These are phyloP conservation scores for Crithidia acanthocephali DNA, from an alignment of 208 protist genomes.

Conservation along the genomic window DNA sequence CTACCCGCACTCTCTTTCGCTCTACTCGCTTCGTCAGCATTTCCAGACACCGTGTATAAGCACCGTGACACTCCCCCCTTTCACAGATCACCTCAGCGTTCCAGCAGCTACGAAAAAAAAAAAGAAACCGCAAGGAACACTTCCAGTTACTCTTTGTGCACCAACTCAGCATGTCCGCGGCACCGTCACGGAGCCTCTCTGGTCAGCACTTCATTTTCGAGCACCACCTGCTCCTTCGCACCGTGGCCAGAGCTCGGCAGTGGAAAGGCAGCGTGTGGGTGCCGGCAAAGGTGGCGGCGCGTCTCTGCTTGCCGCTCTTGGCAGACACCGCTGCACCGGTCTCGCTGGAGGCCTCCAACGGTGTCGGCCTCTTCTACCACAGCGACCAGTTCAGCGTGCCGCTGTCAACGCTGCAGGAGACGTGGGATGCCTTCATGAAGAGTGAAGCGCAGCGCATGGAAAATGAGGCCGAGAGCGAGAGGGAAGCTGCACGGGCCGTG, in stretches of 20 bases:
- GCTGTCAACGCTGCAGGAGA: constrained; percentile 24
- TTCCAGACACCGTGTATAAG: no score
- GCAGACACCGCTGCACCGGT: constrained; percentile 15
- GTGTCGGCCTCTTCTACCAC: constrained; percentile 49
- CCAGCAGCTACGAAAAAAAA: no score
- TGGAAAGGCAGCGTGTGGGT: constrained; percentile 57
- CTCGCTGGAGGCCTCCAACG: constrained; percentile 29
- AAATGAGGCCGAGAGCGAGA: neutral
- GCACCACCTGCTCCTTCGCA: constrained; percentile 42
- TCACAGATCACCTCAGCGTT: no score
- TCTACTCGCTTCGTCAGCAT: no score
- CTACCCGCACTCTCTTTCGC: no score
- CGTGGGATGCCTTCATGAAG: constrained; percentile 17
- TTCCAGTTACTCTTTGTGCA: no score
- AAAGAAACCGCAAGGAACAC: no score
- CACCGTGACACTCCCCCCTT: no score
- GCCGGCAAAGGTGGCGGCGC: constrained; percentile 29
- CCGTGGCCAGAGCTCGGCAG: constrained; percentile 27
- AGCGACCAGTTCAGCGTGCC: constrained; percentile 41
- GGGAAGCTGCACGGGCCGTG: neutral
- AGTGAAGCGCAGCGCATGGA: neutral
- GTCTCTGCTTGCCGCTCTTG: constrained; percentile 30
- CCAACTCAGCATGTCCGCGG: neutral
- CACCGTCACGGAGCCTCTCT: constrained; percentile 32
- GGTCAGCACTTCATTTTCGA: constrained; percentile 45